Evolutionary conservation across 2,329 filamentous ascomycete genomes (phyloP), one percentile per base, ranked within the genome.

Genomic region (Endoconidiophora polonica): DNA sequence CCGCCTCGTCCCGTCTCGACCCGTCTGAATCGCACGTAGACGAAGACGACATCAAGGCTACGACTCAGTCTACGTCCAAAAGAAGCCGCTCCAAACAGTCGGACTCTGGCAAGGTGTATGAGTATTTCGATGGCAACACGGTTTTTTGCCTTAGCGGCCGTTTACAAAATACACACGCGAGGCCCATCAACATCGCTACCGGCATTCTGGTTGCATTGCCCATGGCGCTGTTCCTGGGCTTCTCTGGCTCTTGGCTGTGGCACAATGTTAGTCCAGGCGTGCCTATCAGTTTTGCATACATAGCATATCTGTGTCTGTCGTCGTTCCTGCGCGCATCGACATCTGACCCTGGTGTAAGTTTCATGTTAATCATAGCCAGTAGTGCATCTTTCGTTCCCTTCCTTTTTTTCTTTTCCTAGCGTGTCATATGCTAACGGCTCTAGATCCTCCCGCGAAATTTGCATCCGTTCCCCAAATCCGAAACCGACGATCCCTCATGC

Each of bases 121-220:
- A 96, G 62, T 94, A 94, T 63, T 96, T 95, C 59, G 77, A 85
- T 42, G 91, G 91, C 43, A 98, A 96, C 60, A 94, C 86, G 0
- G 70, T 87, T 22, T 98, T 98, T 61, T 94, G 80, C 62, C 72
- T 85, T 53, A 83, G 85, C 33, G 91, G 91, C 5, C 76, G 91
- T 53, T 71, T 91, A 54, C 86, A 95, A 60, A 95, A 96, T 63
- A 83, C 91, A 36, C 77, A 79, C 57, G 83, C 93, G 57, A 77
- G 81, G 55, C 91, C 91, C 1, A 79, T 98, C 61, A 96, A 95
- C 58, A 74, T 95, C 58, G 81, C 80, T 10, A 98, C 91, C 1
- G 87, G 82, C 1, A 64, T 86, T 46, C 68, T 94, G 26, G 76
- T 94, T n/a, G 63, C 91, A 38, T 61, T 94, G 14, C 91, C 91